Evolutionary conservation across 805 yeast genomes (phyloP).

Genomic region (Dipodascus albidus): DNA sequence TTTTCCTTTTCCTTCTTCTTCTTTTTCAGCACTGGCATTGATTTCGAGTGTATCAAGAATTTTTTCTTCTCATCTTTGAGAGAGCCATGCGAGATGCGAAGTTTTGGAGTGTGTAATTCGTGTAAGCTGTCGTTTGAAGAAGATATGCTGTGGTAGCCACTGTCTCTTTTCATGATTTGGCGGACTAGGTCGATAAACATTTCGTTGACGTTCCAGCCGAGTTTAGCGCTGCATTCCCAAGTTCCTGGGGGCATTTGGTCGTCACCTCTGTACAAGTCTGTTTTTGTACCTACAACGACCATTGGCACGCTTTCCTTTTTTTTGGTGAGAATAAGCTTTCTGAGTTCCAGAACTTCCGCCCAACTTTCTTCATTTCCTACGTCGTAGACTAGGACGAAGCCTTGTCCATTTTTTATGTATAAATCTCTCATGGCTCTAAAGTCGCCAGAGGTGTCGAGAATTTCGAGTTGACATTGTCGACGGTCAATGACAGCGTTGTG

Average conservation of each 20-base stretch:
- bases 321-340: neutral
- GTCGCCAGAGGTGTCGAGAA: slow-evolving; percentile 1
- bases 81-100: neutral
- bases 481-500: neutral
- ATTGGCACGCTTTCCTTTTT: neutral
- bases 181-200: neutral
- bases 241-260: neutral
- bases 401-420: neutral
- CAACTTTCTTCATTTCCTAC: neutral
- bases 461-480: neutral
- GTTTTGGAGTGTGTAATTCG: neutral
- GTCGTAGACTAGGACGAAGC: neutral
- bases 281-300: neutral
- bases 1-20: neutral
- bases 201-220: neutral
- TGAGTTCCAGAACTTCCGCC: neutral
- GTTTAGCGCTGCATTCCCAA: neutral
- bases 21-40: neutral
- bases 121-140: neutral
- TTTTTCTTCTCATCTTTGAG: neutral
- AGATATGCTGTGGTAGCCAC: neutral
- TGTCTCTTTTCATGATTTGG: neutral
- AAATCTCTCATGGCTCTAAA: neutral
- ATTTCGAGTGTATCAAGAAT: neutral
- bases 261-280: neutral